These are phyloP conservation scores for Helicocarpus griseus DNA, from an alignment of 2,329 filamentous ascomycete genomes.

Conservation along the genomic window DNA sequence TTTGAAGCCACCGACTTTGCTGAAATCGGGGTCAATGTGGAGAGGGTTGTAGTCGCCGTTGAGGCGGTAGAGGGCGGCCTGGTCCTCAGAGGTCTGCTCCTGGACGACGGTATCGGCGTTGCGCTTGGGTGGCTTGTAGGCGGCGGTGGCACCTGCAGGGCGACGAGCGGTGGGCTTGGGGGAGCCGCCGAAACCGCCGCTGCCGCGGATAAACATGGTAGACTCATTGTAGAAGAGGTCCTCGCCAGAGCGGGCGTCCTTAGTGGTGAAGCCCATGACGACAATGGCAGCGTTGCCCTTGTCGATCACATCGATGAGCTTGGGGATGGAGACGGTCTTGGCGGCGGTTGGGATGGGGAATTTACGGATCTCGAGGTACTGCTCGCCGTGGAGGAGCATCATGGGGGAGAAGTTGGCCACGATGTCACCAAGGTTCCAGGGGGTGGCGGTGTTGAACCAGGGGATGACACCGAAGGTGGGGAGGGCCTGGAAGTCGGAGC, in stretches of 20 bases:
- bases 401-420: conserved; percentile 95
- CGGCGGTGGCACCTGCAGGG: conserved; percentile 68
- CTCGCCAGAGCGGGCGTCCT: conserved; percentile 74
- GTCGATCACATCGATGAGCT: conserved; percentile 88
- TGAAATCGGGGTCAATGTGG: conserved; percentile 89
- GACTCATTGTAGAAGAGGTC: conserved; percentile 95
- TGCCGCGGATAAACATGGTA: conserved; percentile 84
- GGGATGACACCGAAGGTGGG: conserved; percentile 96
- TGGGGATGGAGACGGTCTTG: conserved; percentile 63
- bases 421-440: conserved; percentile 70
- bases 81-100: conserved; percentile 77
- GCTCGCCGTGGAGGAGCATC: conserved; percentile 98
- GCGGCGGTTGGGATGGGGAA: conserved; percentile 83
- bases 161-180: conserved; percentile 58
- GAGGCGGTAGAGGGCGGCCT: conserved; percentile 86
- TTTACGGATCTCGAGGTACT: conserved; percentile 90
- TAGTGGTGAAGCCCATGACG: conserved; percentile 69
- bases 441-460: conserved; percentile 73
- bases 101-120: conserved; percentile 73
- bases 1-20: conserved; percentile 92
- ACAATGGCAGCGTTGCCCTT: conserved; percentile 86
- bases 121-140: conserved; percentile 68
- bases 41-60: conserved; percentile 94
- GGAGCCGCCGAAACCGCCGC: conserved; percentile 79
- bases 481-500: conserved; percentile 84